Base-by-base conservation (phyloP, 169 alveolate genomes). In the Cytauxzoon felis region DNA sequence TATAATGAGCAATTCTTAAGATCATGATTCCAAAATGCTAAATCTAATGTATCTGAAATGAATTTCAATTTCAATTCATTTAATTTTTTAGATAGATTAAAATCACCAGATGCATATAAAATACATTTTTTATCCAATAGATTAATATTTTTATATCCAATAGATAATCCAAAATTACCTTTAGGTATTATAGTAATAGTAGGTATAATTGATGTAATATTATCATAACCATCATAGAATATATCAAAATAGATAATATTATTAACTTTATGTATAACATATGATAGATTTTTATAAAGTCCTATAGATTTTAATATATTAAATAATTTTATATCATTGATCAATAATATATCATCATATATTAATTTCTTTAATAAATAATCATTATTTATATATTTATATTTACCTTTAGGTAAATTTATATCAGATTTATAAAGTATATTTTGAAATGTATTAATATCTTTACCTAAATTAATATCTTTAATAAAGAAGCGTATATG, bases 401-500 rank as follows among this genome's bases (percentile, higher is more conserved):
- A 72, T 51, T 52, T 72, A 2, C 67, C 78, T 6, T 23, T 42
- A 33, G 64, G 71, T 32, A 72, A 29, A n/a, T 32, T 26, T 8
- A 43, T 6, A 27, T 56, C 18, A 3, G 76, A 61, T 16, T 62
- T 57, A 29, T 18, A 18, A 5, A 72, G 54, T 43, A 72, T 33
- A 4, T 61, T 53, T 61, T 56, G 48, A n/a, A n/a, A n/a, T 18
- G 41, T 38, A 30, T 43, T 51, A 18, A 61, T 38, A 34, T 72
- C 69, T 0, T 29, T 36, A 19, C 76, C 70, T 16, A 26, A 19
- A 0, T n/a, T 58, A 19, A 30, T 41, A 68, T 72, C 82, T 26
- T 43, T 18, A 8, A 60, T 53, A 50, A 61, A 72, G 54, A 72
- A 58, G 56, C 56, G 61, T 51, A 72, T 62, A 32, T 72, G 61